These are phyloP conservation scores for Papiliotrema laurentii DNA, from an alignment of 1,284 basidiomycete genomes.

Conservation along the genomic window DNA sequence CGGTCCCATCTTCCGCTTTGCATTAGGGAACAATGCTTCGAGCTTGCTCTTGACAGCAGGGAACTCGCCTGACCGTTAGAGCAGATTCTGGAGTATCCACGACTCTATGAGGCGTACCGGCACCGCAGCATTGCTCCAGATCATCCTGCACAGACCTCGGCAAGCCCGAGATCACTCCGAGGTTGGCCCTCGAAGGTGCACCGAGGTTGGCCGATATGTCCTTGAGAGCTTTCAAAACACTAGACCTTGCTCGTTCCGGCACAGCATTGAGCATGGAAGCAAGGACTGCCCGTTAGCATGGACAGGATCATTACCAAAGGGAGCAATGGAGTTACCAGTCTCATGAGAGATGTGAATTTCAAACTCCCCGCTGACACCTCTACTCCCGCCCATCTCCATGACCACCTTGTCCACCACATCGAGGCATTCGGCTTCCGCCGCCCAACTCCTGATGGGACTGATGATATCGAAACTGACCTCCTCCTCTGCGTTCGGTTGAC, in stretches of 20 bases:
- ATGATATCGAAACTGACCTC: constrained; percentile 48
- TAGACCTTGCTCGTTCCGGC: constrained; percentile 24
- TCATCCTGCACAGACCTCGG: constrained; percentile 32
- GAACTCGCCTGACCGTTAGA: constrained; percentile 42
- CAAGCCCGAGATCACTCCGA: constrained; percentile 28
- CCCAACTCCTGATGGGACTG: constrained; percentile 42
- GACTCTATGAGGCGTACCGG: constrained; percentile 57
- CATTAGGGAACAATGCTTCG: constrained; percentile 26
- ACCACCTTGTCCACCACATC: constrained; percentile 47
- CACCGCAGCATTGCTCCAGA: constrained; percentile 61
- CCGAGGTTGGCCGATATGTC: constrained; percentile 22
- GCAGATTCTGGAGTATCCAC: no score
- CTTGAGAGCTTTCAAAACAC: constrained; percentile 36
- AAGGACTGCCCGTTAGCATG: constrained; percentile 32
- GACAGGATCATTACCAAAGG: no score
- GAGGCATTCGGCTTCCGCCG: constrained; percentile 46
- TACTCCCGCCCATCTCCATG: constrained; percentile 39
- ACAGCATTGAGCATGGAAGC: constrained; percentile 34
- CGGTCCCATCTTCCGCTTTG: constrained; percentile 26
- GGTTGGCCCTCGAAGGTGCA: constrained; percentile 17
- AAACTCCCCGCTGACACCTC: constrained; percentile 33
- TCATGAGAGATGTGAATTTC: constrained; percentile 48
- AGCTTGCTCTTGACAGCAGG: constrained; percentile 22
- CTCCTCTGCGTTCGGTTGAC: constrained; percentile 39
- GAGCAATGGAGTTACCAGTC: constrained; percentile 24